A percentile compares a stretch with the other conserved stretches of the same genome.
phyloP scores from a whole-genome alignment of 345 rosid genomes.

The Corymbia maculata region DNA sequence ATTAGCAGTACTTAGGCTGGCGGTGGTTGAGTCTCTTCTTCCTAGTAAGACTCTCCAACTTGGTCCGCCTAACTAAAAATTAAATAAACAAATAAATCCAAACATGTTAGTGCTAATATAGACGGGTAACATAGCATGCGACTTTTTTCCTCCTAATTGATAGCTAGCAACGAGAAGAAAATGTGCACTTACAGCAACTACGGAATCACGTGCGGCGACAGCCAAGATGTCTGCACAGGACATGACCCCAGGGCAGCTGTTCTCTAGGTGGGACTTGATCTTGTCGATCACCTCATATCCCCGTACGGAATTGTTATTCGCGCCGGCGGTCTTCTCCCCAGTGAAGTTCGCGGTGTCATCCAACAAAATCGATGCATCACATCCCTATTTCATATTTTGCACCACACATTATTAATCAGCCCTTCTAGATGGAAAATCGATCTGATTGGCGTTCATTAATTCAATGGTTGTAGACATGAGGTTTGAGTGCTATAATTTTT shows the following conservation, averaged over 20 bases:
- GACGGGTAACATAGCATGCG: neutral
- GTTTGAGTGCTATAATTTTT: neutral
- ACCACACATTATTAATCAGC: neutral
- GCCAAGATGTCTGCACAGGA: constrained; percentile 24
- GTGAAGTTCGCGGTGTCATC: constrained; percentile 9
- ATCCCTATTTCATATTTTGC: constrained; percentile 5
- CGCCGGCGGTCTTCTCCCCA: constrained; percentile 5
- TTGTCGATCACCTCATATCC: constrained; percentile 20
- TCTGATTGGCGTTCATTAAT: neutral
- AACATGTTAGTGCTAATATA: neutral
- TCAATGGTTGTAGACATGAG: neutral
- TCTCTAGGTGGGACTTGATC: constrained; percentile 14
- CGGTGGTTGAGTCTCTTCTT: constrained; percentile 53
- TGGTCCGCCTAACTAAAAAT: constrained; percentile 36
- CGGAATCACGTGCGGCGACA: constrained; percentile 20
- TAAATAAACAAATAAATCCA: neutral
- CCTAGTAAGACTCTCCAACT: constrained; percentile 44
- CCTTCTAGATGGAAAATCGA: neutral
- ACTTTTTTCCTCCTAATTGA: neutral
- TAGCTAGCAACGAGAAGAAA: neutral
- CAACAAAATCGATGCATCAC: constrained; percentile 15
- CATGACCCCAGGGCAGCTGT: constrained; percentile 1
- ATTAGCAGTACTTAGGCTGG: constrained; percentile 22
- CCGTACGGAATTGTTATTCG: constrained; percentile 11
- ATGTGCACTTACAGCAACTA: constrained; percentile 4